Percentiles rank a stretch among this genome's conserved stretches.
Evolutionary conservation across 2,329 filamentous ascomycete genomes (phyloP).

Genomic region (Colletotrichum sp.): DNA sequence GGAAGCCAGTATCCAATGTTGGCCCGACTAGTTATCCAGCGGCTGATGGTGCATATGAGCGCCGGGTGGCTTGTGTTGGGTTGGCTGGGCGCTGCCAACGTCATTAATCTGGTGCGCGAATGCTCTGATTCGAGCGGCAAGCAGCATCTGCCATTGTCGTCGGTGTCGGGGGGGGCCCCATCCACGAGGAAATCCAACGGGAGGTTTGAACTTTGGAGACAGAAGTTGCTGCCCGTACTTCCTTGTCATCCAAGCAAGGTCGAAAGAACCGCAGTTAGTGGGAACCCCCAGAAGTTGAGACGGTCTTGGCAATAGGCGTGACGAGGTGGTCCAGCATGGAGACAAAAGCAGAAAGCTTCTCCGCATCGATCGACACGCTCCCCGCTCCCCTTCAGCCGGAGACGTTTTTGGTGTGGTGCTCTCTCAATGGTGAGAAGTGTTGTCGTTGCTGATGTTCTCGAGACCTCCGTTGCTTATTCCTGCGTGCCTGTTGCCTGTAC

Average conservation of each 20-base stretch:
- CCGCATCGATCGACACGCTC: slow-evolving; percentile 20
- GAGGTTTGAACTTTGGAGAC: background rate
- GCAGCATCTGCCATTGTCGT: background rate
- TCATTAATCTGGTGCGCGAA: background rate
- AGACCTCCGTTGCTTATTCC: background rate
- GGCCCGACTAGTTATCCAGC: background rate
- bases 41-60: background rate
- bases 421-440: background rate
- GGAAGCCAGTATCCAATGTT: background rate
- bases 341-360: slow-evolving; percentile 19
- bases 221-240: background rate
- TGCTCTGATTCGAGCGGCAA: slow-evolving; percentile 17
- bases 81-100: background rate
- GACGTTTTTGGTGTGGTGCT: background rate
- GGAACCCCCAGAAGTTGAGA: slow-evolving; percentile 4
- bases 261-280: background rate
- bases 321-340: background rate
- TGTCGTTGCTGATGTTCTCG: background rate
- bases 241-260: background rate
- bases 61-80: background rate
- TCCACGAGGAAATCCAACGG: background rate
- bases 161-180: background rate
- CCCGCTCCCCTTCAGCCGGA: slow-evolving; percentile 19
- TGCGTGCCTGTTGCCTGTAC: background rate
- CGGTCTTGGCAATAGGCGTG: background rate